Evolutionary conservation across 306 rosid genomes (phyloP), one percentile per base, ranked within the genome.

Genomic region (Medicago lupulina): DNA sequence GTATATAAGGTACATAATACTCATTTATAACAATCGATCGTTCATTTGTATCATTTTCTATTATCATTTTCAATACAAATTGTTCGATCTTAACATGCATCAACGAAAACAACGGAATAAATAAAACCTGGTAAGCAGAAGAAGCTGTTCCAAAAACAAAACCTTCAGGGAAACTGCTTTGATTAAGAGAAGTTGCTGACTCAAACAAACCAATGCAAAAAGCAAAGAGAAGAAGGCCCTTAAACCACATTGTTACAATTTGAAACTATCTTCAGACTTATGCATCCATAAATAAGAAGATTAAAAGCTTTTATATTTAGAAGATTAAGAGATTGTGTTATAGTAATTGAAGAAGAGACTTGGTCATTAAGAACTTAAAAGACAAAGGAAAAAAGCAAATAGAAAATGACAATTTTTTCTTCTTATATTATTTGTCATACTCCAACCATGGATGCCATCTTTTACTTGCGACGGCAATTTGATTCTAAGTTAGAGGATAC

Each of bases 101-200:
- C 31, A 31, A 51, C 28, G 23, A 21, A 25, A 65, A 15, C 25
- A 62, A 7, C 28, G 39, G 1, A 16, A 64, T 38, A 16, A 34
- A 67, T 12, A 13, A 28, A 16, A 86, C 89, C 85, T 83, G 89
- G 60, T 83, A 81, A 67, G 89, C 76, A 13, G 89, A 67, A 16
- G 89, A 86, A 4, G 85, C 75, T 41, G 85, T 78, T 19, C 89
- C 89, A 44, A 86, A 86, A 0, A 76, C 3, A 39, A 86, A 86
- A 49, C 41, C 80, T 2, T 74, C 7, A 0, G 87, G 85, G 51
- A 86, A 86, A 57, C 72, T 76, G 15, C 63, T 82, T 9, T 76
- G 47, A 41, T 82, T 85, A 34, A 85, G 77, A 15, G 80, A 76
- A 73, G 28, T 58, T 58, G 53, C 68, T 1, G 39, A 25, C 47